A percentile compares a stretch with the other conserved stretches of the same genome.
Evolutionary conservation across 108 stramenopile species (phyloP).

Genomic region (Schizochytrium sp.): DNA sequence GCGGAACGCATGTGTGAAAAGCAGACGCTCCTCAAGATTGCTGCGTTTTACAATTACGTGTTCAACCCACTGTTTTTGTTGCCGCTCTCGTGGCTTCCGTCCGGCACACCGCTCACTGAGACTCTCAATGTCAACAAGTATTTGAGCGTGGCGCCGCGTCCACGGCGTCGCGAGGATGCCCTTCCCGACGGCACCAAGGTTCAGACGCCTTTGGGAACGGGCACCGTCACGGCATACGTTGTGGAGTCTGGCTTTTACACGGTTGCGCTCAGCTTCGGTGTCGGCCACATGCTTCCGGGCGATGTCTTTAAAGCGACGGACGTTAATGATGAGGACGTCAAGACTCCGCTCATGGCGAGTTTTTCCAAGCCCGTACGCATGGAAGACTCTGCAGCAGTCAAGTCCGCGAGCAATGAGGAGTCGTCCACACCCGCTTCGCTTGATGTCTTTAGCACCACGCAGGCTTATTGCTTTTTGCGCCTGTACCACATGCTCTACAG

Average conservation of each 20-base stretch:
- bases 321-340: not conserved
- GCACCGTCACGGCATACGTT: not conserved
- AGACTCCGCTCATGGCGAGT: not conserved
- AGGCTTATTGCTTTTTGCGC: conserved; percentile 41
- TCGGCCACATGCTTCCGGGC: not conserved
- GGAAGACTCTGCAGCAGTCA: not conserved
- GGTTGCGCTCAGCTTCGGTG: not conserved
- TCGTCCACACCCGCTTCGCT: not conserved
- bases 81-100: not conserved
- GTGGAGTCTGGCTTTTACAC: not conserved
- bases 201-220: not conserved
- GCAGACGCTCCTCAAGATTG: not conserved
- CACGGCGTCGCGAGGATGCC: not conserved
- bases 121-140: not conserved
- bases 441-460: not conserved
- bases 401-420: not conserved
- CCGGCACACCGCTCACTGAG: not conserved
- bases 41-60: not conserved
- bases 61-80: not conserved
- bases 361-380: not conserved
- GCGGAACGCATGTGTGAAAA: not conserved
- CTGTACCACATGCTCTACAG: conserved; percentile 41
- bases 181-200: not conserved
- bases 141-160: not conserved
- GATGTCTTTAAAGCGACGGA: not conserved